A percentile compares a stretch with the other conserved stretches of the same genome.
Conservation (phyloP, 805 yeast genomes). For the Metschnikowia noctiluminum region DNA sequence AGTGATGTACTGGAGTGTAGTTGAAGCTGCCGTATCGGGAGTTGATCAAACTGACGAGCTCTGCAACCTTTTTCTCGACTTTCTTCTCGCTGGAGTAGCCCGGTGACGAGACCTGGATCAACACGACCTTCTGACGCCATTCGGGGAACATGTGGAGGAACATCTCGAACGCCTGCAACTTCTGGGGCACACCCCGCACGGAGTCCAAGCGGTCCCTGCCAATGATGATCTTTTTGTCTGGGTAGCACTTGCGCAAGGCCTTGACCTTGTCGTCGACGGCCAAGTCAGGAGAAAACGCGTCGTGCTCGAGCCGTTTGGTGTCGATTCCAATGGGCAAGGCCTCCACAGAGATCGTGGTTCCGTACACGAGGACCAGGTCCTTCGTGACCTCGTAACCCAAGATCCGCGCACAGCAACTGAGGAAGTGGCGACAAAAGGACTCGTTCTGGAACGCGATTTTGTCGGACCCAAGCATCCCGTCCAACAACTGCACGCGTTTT, state of each 20-base stretch:
- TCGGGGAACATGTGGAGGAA: conserved; percentile 89
- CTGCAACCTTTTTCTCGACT: conserved; percentile 79
- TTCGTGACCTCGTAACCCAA: conserved; percentile 74
- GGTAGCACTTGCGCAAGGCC: conserved; percentile 61
- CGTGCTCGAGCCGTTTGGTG: conserved; percentile 60
- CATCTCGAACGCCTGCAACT: conserved; percentile 84
- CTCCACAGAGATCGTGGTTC: conserved; percentile 68
- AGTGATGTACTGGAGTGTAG: conserved; percentile 86
- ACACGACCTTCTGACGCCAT: conserved; percentile 81
- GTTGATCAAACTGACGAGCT: conserved; percentile 77
- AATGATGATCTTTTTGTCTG: conserved; percentile 71
- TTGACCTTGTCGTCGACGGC: conserved; percentile 59
- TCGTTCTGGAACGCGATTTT: conserved; percentile 82
- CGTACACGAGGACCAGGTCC: conserved; percentile 63
- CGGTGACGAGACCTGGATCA: conserved; percentile 90
- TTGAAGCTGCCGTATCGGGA: conserved; percentile 80
- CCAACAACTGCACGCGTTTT: conserved; percentile 75
- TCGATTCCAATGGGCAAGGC: conserved; percentile 91
- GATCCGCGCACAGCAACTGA: conserved; percentile 84
- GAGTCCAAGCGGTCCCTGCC: conserved; percentile 93
- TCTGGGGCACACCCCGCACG: conserved; percentile 92
- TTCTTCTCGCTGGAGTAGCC: conserved; percentile 57
- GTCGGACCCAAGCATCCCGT: conserved; percentile 90
- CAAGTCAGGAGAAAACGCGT: conserved; percentile 42
- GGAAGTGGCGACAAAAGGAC: conserved; percentile 85